Conservation (phyloP, 176 grass and related monocot genomes). For the Musa acuminata region DNA sequence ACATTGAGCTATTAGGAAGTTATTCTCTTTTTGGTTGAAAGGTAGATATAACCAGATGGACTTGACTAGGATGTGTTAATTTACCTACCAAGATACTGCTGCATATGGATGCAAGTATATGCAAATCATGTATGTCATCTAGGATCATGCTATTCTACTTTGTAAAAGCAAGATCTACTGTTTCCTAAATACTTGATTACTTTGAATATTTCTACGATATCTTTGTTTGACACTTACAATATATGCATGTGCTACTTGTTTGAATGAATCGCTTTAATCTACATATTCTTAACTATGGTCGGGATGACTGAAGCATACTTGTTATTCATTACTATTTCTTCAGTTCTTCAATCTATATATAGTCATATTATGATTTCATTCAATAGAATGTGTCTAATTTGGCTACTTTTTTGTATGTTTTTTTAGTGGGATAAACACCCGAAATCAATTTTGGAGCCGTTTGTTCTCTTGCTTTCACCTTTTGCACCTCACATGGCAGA, state of each 20-base stretch:
- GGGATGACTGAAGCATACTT: not conserved
- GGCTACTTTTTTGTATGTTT: constrained; percentile 4
- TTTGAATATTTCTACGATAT: not conserved
- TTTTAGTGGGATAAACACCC: constrained; percentile 67
- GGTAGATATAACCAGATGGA: no score
- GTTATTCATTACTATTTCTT: not conserved
- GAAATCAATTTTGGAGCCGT: constrained; percentile 52
- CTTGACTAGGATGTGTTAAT: no score
- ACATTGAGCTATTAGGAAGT: no score
- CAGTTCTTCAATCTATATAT: not conserved
- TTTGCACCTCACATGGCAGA: constrained; percentile 84
- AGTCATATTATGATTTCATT: not conserved
- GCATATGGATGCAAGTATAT: no score
- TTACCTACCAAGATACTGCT: no score
- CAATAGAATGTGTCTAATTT: not conserved
- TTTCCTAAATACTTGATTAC: not conserved
- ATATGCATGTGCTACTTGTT: not conserved
- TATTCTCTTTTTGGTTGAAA: no score
- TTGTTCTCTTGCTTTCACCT: constrained; percentile 78
- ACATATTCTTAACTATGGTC: not conserved
- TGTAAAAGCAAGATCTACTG: no score
- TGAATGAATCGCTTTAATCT: not conserved
- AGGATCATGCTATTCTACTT: no score
- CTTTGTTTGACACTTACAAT: no score
- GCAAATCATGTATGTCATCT: no score